Base-by-base conservation (phyloP, 345 rosid species). In the Eutrema japonicum region DNA sequence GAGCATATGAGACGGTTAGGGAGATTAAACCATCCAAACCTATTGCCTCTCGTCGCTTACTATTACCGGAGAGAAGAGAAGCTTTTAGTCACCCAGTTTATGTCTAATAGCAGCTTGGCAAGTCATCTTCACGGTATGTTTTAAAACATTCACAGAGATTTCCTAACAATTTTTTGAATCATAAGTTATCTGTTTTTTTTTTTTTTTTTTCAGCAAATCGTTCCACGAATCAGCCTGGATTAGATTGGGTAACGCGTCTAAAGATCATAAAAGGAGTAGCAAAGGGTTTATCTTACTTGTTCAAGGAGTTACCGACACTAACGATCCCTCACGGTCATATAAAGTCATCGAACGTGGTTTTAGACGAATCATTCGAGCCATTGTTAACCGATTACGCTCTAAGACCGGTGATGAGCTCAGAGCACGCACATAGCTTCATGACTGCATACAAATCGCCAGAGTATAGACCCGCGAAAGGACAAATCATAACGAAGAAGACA, bases 371-470 rank as follows among this genome's bases (percentile, higher is more conserved):
- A 50, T 73, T 74, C 4, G 86, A 84, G 72, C 90, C 94, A 14
- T 64, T 88, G 38, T 46, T 90, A 32, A 81, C 87, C 16, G 96
- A 90, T 32, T 90, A 88, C 18, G 86, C 90, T 4, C 48, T 88
- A 10, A 68, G 86, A 56, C 93, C 94, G 0, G 77, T 88, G 60
- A 80, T 85, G 74, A 84, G 85, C 69, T 77, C 85, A 8, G 92
- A 88, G 2, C 85, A 81, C 8, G 94, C 94, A 0, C 90, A 83
- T 72, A 58, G n/a, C 40, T 74, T 79, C 45, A 84, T 88, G 92
- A 78, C 79, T 0, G 87, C 92, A 5, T 90, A 88, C 80, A 90
- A 90, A 70, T 83, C 96, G 1, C 96, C 96, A 0, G 96, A 90
- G 70, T 85, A 85, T 27, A 77, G 72, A 35, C 55, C 40, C 0